Conservation (phyloP, 352 stramenopile species). For the Phytophthora constricta region DNA sequence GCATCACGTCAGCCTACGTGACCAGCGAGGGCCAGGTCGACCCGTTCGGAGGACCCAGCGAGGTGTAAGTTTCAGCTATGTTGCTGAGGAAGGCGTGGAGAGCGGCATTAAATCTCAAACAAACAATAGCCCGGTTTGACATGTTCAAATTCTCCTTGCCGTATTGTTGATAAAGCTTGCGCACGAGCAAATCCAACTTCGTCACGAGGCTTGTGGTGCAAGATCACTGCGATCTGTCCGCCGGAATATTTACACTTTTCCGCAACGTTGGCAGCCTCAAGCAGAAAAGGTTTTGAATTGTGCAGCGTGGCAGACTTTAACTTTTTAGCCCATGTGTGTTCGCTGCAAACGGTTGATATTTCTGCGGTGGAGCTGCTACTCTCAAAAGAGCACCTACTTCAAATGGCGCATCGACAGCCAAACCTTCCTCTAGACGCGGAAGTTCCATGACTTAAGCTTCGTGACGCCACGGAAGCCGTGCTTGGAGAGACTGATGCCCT, state of each 20-base stretch:
- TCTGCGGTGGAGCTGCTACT: too few relatives aligned
- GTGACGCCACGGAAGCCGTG: conserved; percentile 82
- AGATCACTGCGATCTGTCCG: too few relatives aligned
- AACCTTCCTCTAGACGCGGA: conserved; percentile 52
- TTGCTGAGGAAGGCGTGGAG: conserved; percentile 23
- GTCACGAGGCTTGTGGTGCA: too few relatives aligned
- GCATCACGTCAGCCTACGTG: conserved; percentile 88
- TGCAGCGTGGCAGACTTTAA: too few relatives aligned
- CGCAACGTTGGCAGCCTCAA: too few relatives aligned
- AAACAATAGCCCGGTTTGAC: conserved; percentile 10
- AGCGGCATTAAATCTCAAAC: conserved; percentile 17
- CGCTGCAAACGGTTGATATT: too few relatives aligned
- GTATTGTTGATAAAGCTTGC: conserved; percentile 1
- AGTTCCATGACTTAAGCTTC: conserved; percentile 87
- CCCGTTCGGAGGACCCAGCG: conserved; percentile 79
- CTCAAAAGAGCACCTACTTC: too few relatives aligned
- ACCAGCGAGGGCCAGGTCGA: conserved; percentile 83
- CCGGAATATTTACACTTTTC: too few relatives aligned
- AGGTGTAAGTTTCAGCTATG: conserved; percentile 62
- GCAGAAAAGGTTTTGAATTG: too few relatives aligned
- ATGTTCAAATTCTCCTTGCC: conserved; percentile 9
- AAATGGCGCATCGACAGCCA: too few relatives aligned
- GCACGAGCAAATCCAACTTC: too few relatives aligned
- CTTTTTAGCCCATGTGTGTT: too few relatives aligned
- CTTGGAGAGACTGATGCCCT: conserved; percentile 84